Base-by-base conservation (phyloP, 2,329 filamentous ascomycete genomes). In the Fusarium torulosum region DNA sequence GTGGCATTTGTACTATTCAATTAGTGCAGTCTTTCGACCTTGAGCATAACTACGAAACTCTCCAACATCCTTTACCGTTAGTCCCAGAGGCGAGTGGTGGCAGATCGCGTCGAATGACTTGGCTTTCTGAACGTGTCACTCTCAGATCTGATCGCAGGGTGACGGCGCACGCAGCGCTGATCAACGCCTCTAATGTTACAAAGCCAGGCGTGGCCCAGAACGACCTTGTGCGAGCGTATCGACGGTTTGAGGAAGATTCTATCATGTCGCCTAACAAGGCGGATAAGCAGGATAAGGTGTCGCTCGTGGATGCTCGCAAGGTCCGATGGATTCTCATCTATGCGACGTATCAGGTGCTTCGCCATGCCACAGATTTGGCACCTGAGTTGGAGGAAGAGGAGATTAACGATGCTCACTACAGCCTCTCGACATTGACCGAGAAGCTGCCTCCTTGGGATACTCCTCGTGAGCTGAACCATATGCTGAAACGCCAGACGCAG, bases 321-420 rank as follows among this genome's bases (percentile, higher is more conserved):
- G 86, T 94, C 17, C 85, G 92, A 38, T 96, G 92, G 92, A 86
- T 94, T 29, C 75, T 94, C 35, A 84, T 95, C 8, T 95, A 95
- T 72, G 85, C 88, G 19, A 84, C 88, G 5, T 85, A 93, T 57
- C 92, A 96, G 75, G 89, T 88, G n/a, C 83, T 96, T 2, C 84
- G 86, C 11, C 87, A 86, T 53, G 88, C 88, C 37, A 90, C 87
- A 1, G 80, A 85, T 33, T 81, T 86, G 1, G 89, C 92, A 0
- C 74, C 80, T 7, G 87, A 91, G 70, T 88, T 92, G 3, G 57
- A 69, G 27, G 81, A 82, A 17, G 86, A 90, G n/a, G 86, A 91
- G 54, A 79, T 82, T 1, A 80, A 83, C 2, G 81, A 80, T 15
- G 82, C 87, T 2, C 79, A 83, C 0, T 95, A 95, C 65, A 82